phyloP scores from a whole-genome alignment of 1,139 yeast species.

The Oligophagozyma castellii region DNA sequence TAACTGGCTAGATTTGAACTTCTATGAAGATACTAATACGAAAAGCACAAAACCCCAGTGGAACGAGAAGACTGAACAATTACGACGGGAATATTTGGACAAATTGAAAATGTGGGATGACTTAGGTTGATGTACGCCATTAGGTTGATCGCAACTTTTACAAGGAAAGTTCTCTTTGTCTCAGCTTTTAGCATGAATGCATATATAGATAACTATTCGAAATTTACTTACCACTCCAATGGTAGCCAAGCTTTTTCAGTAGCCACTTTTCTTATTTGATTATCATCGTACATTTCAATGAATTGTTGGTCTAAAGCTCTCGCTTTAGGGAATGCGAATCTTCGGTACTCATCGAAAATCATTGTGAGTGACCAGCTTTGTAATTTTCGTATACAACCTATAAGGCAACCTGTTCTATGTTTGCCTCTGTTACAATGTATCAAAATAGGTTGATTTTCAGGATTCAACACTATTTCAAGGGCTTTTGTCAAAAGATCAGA shows the following conservation, averaged over 20 bases:
- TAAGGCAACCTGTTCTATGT: constrained; percentile 91
- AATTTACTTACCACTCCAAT: constrained; percentile 39
- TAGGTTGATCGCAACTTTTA: too few species aligned
- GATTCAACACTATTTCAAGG: constrained; percentile 64
- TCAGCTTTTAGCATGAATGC: too few species aligned
- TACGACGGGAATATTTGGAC: too few species aligned
- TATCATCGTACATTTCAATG: constrained; percentile 73
- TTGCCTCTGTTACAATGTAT: constrained; percentile 95
- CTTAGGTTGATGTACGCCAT: too few species aligned
- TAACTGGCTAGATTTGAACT: constrained; percentile 26
- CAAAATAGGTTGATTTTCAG: constrained; percentile 76
- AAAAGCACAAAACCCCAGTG: too few species aligned
- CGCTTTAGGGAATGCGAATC: constrained; percentile 90
- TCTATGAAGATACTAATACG: constrained; percentile 11
- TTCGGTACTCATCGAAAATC: constrained; percentile 87
- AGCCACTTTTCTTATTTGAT: constrained; percentile 43
- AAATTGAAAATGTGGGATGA: too few species aligned
- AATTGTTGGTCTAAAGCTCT: constrained; percentile 92
- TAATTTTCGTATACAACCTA: constrained; percentile 76
- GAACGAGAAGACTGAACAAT: too few species aligned
- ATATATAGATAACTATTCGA: too few species aligned
- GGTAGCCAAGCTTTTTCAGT: constrained; percentile 46
- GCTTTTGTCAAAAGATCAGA: constrained; percentile 70
- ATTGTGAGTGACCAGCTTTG: constrained; percentile 89
- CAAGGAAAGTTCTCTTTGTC: too few species aligned